phyloP scores from a whole-genome alignment of 352 stramenopile genomes.

The Halophytophthora polymorphica region DNA sequence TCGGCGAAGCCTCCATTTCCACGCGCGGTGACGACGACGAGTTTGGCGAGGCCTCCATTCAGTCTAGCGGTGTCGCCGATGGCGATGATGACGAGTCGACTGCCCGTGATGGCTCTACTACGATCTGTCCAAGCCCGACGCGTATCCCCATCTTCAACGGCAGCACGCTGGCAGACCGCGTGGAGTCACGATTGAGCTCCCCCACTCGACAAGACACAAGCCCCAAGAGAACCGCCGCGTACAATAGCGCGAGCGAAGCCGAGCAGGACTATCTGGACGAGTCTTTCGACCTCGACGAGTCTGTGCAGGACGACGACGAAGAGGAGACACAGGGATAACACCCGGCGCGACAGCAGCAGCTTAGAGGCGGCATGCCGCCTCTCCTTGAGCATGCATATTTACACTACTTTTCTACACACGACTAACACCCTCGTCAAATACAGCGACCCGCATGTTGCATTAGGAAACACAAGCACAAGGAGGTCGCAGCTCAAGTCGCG shows the following conservation, averaged over 20 bases:
- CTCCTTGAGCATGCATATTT: neutral
- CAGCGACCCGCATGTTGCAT: conserved; percentile 5
- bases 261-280: conserved; percentile 62
- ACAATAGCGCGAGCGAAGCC: conserved; percentile 25
- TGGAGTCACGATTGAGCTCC: conserved; percentile 7
- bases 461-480: neutral
- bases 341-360: neutral
- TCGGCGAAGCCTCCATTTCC: conserved; percentile 1
- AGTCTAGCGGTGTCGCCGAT: conserved; percentile 5
- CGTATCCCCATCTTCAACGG: conserved; percentile 20
- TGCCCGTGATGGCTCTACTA: neutral
- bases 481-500: neutral
- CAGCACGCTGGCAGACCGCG: conserved; percentile 16
- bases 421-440: conserved; percentile 9
- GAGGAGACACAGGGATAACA: conserved; percentile 17
- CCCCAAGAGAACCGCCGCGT: conserved; percentile 2
- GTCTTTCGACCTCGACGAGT: conserved; percentile 76
- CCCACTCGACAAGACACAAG: neutral
- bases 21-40: conserved; percentile 9
- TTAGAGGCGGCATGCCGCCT: too few species aligned
- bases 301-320: conserved; percentile 47
- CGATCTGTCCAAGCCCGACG: conserved; percentile 1
- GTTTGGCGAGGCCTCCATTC: conserved; percentile 13
- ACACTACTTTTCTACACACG: too few species aligned
- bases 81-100: conserved; percentile 10